phyloP scores from a whole-genome alignment of 2,329 filamentous ascomycete species.

The Huntiella bhutanensis region DNA sequence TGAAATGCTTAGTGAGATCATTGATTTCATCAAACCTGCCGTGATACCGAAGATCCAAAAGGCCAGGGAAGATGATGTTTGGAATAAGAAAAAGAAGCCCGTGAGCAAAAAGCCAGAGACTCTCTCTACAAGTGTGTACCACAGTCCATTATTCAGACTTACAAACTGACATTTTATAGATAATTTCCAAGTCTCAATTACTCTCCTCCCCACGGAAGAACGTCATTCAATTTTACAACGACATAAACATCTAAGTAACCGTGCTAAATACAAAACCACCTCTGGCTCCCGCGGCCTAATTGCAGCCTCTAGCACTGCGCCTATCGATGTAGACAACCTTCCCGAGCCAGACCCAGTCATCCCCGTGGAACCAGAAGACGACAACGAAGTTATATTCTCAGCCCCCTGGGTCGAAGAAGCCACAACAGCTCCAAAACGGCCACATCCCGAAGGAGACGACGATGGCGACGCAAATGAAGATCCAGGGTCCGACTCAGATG shows the following conservation, averaged over 20 bases:
- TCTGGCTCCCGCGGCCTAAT: conserved; percentile 11
- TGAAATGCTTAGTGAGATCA: conserved; percentile 61
- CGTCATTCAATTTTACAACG: conserved; percentile 76
- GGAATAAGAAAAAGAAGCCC: conserved; percentile 49
- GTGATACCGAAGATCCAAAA: conserved; percentile 84
- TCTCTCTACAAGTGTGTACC: conserved; percentile 48
- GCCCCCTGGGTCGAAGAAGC: conserved; percentile 17
- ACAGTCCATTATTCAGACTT: neutral
- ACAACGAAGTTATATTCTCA: conserved; percentile 15
- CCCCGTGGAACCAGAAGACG: conserved; percentile 17
- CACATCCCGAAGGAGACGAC: neutral
- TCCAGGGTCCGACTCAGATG: neutral
- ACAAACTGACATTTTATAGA: conserved; percentile 30
- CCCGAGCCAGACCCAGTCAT: neutral
- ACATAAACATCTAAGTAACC: conserved; percentile 47
- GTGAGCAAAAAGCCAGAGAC: conserved; percentile 59
- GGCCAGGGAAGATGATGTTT: conserved; percentile 43
- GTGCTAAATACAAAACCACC: conserved; percentile 16
- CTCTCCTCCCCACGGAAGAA: conserved; percentile 69
- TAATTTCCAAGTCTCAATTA: conserved; percentile 89
- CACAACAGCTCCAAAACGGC: conserved; percentile 15
- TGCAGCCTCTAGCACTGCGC: conserved; percentile 5
- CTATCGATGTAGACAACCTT: conserved; percentile 4
- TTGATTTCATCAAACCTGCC: conserved; percentile 65
- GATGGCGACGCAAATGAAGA: neutral